Percentiles rank a stretch among this genome's conserved stretches.
Conservation (phyloP, 2,329 filamentous ascomycete genomes). For the Phialemonium atrogriseum region DNA sequence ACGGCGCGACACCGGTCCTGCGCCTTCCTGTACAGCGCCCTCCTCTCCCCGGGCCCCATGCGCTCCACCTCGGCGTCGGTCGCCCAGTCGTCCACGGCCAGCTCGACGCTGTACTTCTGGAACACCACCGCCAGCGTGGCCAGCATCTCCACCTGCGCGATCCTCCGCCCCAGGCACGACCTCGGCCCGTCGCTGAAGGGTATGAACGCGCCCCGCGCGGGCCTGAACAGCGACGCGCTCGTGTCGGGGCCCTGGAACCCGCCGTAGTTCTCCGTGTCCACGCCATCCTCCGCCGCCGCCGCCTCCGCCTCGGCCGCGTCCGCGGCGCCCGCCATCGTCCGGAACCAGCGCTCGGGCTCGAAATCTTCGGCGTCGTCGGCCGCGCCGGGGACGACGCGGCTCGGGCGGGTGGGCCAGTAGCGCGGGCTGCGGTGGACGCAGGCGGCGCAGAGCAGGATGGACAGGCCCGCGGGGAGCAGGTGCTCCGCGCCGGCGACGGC, state of each 20-base stretch:
- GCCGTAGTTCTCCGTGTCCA: constrained; percentile 45
- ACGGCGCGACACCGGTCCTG: constrained; percentile 43
- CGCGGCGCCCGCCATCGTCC: constrained; percentile 20
- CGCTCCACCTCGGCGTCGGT: constrained; percentile 42
- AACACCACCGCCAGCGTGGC: constrained; percentile 47
- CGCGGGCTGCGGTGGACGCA: constrained; percentile 59
- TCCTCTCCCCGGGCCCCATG: constrained; percentile 39
- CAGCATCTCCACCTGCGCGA: constrained; percentile 52
- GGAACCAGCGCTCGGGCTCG: constrained; percentile 66
- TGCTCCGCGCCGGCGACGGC: constrained; percentile 48
- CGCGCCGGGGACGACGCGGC: constrained; percentile 28
- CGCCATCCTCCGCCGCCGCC: constrained; percentile 24
- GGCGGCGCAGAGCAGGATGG: constrained; percentile 48
- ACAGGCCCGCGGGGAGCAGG: constrained; percentile 46
- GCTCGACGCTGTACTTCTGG: constrained; percentile 57
- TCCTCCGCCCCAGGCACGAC: constrained; percentile 48
- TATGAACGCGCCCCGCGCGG: constrained; percentile 45
- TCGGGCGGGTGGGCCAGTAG: constrained; percentile 57
- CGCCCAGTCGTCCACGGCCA: constrained; percentile 56
- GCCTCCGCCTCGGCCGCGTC: constrained; percentile 15
- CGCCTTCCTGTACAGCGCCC: constrained; percentile 52
- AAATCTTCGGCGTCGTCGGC: constrained; percentile 57
- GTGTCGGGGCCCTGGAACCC: constrained; percentile 54
- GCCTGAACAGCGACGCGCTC: constrained; percentile 52
- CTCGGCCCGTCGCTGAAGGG: constrained; percentile 52